phyloP scores from a whole-genome alignment of 2,329 filamentous ascomycete genomes.

The Aaosphaeria pasadenensis region DNA sequence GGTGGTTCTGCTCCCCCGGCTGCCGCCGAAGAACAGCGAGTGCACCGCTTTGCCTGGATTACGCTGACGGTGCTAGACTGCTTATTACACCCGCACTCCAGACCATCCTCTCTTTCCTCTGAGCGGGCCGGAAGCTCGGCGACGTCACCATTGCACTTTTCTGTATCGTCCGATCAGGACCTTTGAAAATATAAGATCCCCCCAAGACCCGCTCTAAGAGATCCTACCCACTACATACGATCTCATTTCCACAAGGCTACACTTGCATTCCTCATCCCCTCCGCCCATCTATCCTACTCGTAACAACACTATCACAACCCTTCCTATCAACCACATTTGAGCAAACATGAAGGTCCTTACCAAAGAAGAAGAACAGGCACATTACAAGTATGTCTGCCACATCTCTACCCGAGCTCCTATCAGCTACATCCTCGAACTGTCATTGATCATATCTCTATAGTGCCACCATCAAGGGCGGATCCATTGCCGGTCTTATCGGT shows the following conservation, averaged over 20 bases:
- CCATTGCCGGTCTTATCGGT: constrained; percentile 69
- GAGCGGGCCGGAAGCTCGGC: constrained; percentile 25
- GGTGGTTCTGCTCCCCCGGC: no score
- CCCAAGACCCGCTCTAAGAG: neutral
- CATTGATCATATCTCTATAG: constrained; percentile 28
- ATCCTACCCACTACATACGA: neutral
- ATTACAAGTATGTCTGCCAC: constrained; percentile 63
- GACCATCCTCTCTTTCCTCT: neutral
- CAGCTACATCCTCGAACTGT: neutral
- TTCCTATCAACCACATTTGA: constrained; percentile 1
- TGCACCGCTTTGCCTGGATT: no score
- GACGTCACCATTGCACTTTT: constrained; percentile 34
- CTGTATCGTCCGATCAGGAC: neutral
- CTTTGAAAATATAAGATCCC: neutral
- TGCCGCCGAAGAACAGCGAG: no score
- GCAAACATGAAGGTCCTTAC: constrained; percentile 85
- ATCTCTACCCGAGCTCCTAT: neutral
- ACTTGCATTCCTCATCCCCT: neutral
- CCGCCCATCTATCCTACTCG: neutral
- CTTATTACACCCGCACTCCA: neutral
- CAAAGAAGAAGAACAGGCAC: constrained; percentile 84
- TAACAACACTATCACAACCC: neutral
- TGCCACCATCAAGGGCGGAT: constrained; percentile 75
- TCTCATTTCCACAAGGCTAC: neutral
- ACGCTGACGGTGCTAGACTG: no score